Evolutionary conservation across 345 rosid species (phyloP).

Genomic region (Odontarrhena argentea): DNA sequence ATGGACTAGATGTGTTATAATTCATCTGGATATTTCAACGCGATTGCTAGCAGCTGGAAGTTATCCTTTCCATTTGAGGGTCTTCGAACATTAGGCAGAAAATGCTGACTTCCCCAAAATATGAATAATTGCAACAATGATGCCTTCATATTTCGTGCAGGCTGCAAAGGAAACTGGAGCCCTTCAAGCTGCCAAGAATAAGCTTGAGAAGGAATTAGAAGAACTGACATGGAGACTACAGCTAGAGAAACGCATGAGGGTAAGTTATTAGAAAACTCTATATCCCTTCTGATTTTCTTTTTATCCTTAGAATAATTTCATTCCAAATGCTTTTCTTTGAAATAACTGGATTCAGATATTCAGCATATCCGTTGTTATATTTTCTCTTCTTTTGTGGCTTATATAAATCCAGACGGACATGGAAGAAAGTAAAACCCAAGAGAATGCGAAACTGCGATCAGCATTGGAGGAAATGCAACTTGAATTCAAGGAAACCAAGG

Average conservation of each 20-base stretch:
- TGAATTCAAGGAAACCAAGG: conserved; percentile 77
- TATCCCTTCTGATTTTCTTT: conserved; percentile 5
- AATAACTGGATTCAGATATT: conserved; percentile 7
- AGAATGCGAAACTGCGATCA: conserved; percentile 77
- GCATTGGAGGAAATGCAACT: conserved; percentile 72
- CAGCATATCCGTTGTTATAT: not conserved
- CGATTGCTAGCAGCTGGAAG: conserved; percentile 17
- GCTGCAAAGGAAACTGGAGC: conserved; percentile 97
- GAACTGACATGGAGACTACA: conserved; percentile 82
- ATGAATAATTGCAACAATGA: conserved; percentile 1
- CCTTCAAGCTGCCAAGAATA: conserved; percentile 91
- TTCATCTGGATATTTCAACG: conserved; percentile 8
- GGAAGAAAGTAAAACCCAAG: conserved; percentile 90
- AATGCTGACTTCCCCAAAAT: conserved; percentile 17
- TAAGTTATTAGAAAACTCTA: conserved; percentile 30
- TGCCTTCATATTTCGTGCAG: conserved; percentile 48
- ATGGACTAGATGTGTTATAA: conserved; percentile 6
- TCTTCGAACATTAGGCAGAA: conserved; percentile 18
- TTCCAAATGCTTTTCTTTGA: conserved; percentile 11
- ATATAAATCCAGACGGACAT: conserved; percentile 61
- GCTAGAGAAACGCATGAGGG: conserved; percentile 87
- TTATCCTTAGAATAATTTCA: not conserved
- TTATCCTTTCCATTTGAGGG: conserved; percentile 14
- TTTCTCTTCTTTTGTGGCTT: conserved; percentile 24
- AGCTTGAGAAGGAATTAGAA: conserved; percentile 91